Conservation (phyloP, 2,329 filamentous ascomycete genomes). For the Penicillium vulpinum region DNA sequence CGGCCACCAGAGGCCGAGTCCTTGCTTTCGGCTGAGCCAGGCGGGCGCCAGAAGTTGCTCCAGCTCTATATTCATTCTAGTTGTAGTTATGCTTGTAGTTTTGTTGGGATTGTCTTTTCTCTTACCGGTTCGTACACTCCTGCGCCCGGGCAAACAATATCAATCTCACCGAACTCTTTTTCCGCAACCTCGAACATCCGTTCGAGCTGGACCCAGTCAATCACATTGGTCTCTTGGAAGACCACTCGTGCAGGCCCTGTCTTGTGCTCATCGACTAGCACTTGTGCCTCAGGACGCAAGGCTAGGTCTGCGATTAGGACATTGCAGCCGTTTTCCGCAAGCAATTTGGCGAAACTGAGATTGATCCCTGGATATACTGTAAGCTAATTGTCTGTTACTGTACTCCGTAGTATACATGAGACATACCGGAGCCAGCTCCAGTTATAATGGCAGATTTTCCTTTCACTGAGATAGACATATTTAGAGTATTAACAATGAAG, state of each 20-base stretch:
- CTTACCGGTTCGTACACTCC: slow-evolving; percentile 48
- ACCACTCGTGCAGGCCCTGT: slow-evolving; percentile 36
- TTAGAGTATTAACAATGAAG: background rate
- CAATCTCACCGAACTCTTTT: slow-evolving; percentile 49
- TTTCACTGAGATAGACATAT: slow-evolving; percentile 43
- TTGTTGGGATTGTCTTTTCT: background rate
- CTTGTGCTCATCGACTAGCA: slow-evolving; percentile 41
- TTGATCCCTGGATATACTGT: slow-evolving; percentile 43
- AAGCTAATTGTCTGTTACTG: background rate
- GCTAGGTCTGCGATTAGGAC: slow-evolving; percentile 49
- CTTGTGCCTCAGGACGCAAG: slow-evolving; percentile 48
- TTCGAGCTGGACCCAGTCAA: slow-evolving; percentile 51
- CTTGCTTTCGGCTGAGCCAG: slow-evolving; percentile 39
- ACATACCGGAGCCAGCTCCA: slow-evolving; percentile 55
- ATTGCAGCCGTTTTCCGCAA: slow-evolving; percentile 49
- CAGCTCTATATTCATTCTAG: slow-evolving; percentile 37
- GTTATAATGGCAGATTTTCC: slow-evolving; percentile 56
- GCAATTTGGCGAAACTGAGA: slow-evolving; percentile 44
- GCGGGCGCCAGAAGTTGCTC: slow-evolving; percentile 54
- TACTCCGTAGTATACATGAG: background rate
- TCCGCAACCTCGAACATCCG: slow-evolving; percentile 52
- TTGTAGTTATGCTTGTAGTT: background rate
- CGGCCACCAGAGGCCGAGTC: slow-evolving; percentile 43
- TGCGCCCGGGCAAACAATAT: slow-evolving; percentile 51
- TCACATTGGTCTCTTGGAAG: slow-evolving; percentile 52